phyloP scores from a whole-genome alignment of 169 alveolate species.

The Cryptosporidium muris region DNA sequence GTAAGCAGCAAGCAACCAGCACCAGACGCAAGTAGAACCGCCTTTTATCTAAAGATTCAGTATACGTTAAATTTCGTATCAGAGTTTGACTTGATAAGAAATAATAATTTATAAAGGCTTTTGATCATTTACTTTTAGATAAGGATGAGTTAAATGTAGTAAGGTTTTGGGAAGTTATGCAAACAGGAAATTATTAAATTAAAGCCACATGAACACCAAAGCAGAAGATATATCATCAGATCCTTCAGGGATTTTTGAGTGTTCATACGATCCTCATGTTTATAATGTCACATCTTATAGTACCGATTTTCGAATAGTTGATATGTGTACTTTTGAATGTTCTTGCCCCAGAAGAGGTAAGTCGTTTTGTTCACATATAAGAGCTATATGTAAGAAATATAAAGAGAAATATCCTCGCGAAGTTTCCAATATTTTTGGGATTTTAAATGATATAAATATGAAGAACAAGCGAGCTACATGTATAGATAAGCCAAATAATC shows the following conservation, averaged over 20 bases:
- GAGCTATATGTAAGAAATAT: slow-evolving; percentile 46
- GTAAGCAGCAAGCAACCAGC: no score
- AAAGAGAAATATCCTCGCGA: slow-evolving; percentile 20
- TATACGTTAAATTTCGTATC: no score
- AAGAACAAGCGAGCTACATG: slow-evolving; percentile 45
- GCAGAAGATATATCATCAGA: slow-evolving; percentile 16
- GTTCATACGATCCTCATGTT: slow-evolving; percentile 56
- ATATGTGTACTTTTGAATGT: slow-evolving; percentile 64
- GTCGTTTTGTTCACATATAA: slow-evolving; percentile 60
- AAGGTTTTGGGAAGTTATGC: no score
- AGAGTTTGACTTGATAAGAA: no score
- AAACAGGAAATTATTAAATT: neutral
- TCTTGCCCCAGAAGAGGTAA: slow-evolving; percentile 61
- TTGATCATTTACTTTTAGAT: no score
- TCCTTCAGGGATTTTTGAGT: slow-evolving; percentile 37
- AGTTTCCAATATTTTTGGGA: slow-evolving; percentile 1
- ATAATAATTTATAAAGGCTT: no score
- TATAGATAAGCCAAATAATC: slow-evolving; percentile 49
- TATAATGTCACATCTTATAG: slow-evolving; percentile 57
- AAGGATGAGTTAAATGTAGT: no score
- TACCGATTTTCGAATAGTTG: slow-evolving; percentile 47
- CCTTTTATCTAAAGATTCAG: no score
- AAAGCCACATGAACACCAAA: slow-evolving; percentile 31
- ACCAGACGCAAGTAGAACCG: no score
- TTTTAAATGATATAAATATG: slow-evolving; percentile 43